Evolutionary conservation across 306 rosid species (phyloP), one percentile per base, ranked within the genome.

Genomic region (Sicyos edulis): DNA sequence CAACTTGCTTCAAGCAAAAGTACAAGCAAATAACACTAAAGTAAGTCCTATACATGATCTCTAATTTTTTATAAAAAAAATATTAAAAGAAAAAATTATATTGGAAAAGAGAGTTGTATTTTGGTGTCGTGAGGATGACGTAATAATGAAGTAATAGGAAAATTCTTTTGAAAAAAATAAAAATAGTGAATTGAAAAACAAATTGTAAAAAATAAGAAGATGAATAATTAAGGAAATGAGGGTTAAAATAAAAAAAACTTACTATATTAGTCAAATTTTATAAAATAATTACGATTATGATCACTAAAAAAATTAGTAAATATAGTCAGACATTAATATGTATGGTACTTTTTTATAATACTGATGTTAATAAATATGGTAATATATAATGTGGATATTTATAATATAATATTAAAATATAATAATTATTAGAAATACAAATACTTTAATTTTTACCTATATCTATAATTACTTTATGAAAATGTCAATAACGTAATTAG

Each of bases 221-320:
- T 4, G 67, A 37, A 74, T 60, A 77, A 88, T 81, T 74, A 86
- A 84, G 85, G 96, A 80, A 3, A 89, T 49, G 76, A 0, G 6
- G 29, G 90, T 75, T 6, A 87, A 68, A 75, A 26, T 40, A 59
- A 52, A 70, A 5, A 5, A 37, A 26, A 26, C 29, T 26, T 26
- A n/a, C n/a, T n/a, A 3, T 26, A 26, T 3, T 26, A 26, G 29
- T 26, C 29, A 26, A 26, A 26, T 1, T 26, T 26, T 26, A 26
- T 26, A 26, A 26, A 26, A 26, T 26, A 26, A 26, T 26, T 26
- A 26, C 29, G 3, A 26, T 26, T 26, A 26, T 3, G 29, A 26
- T 26, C 2, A 26, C 1, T 26, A 26, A 26, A 26, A 26, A 26
- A 26, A 26, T 1, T 26, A 26, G 29, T 26, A 26, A 26, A 3